phyloP scores from a whole-genome alignment of 306 rosid genomes.

The Gillenia trifoliata region DNA sequence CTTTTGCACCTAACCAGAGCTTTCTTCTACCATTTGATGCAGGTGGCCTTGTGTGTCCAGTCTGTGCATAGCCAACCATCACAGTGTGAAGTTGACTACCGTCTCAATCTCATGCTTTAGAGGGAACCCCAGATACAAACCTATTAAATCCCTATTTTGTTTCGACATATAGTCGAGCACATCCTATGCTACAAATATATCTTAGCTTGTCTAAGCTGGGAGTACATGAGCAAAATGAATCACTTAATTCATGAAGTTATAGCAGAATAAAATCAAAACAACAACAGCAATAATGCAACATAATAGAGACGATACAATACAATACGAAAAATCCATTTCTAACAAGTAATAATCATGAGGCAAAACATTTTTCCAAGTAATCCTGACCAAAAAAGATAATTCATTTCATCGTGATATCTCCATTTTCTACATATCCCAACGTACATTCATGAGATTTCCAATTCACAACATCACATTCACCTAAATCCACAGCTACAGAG shows the following conservation, averaged over 20 bases:
- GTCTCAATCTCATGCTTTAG: neutral
- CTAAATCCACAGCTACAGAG: constrained; percentile 4
- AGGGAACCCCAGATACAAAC: neutral
- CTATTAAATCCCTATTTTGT: neutral
- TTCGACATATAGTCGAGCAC: neutral
- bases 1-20: neutral
- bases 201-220: neutral
- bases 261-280: neutral
- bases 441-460: neutral
- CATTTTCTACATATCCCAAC: neutral
- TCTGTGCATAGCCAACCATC: neutral
- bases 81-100: neutral
- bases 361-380: neutral
- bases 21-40: neutral
- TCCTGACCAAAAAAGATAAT: neutral
- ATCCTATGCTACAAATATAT: neutral
- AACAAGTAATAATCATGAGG: neutral
- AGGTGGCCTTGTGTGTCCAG: neutral
- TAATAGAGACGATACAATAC: neutral
- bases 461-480: neutral
- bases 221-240: neutral
- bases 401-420: neutral
- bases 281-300: neutral
- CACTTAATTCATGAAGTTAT: neutral
- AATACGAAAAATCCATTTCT: neutral